phyloP scores from a whole-genome alignment of 2,329 filamentous ascomycete genomes.

The Lasiodiplodia sp. region DNA sequence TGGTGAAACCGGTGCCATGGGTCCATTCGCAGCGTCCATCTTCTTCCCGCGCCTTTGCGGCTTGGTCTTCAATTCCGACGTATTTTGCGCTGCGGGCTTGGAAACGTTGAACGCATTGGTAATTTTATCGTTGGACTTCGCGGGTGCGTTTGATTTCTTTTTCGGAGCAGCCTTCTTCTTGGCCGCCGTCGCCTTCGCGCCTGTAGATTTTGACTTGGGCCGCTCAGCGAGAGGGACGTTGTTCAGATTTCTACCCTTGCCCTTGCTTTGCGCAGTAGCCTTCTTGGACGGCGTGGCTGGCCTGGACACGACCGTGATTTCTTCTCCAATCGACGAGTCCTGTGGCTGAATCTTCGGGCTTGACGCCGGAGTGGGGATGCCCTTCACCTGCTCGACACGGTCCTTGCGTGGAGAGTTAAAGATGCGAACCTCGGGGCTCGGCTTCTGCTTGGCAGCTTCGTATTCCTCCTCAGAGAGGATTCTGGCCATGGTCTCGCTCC shows the following conservation, averaged over 20 bases:
- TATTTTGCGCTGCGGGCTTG: conserved; percentile 33
- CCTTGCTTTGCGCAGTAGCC: conserved; percentile 41
- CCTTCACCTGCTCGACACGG: conserved; percentile 37
- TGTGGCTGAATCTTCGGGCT: conserved; percentile 44
- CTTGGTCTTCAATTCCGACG: conserved; percentile 4
- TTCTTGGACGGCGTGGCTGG: conserved; percentile 35
- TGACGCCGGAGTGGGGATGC: conserved; percentile 45
- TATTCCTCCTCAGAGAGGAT: conserved; percentile 46
- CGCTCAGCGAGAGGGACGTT: conserved; percentile 17
- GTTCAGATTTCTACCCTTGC: conserved; percentile 35
- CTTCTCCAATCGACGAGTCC: conserved; percentile 1
- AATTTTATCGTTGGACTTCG: conserved; percentile 40
- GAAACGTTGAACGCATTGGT: conserved; percentile 26
- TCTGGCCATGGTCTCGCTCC: conserved; percentile 39
- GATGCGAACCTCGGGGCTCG: conserved; percentile 37
- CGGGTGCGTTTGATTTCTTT: conserved; percentile 34
- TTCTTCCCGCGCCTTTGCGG: conserved; percentile 12
- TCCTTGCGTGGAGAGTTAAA: conserved; percentile 22
- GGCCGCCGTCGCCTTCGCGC: conserved; percentile 35
- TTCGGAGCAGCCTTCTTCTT: conserved; percentile 39
- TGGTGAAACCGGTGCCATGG: conserved; percentile 41
- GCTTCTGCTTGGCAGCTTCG: conserved; percentile 41
- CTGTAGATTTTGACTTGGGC: conserved; percentile 33
- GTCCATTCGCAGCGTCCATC: conserved; percentile 31
- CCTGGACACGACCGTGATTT: conserved; percentile 33